These are phyloP conservation scores for Globisporangium iwayamae DNA, from an alignment of 352 stramenopile species.

Conservation along the genomic window DNA sequence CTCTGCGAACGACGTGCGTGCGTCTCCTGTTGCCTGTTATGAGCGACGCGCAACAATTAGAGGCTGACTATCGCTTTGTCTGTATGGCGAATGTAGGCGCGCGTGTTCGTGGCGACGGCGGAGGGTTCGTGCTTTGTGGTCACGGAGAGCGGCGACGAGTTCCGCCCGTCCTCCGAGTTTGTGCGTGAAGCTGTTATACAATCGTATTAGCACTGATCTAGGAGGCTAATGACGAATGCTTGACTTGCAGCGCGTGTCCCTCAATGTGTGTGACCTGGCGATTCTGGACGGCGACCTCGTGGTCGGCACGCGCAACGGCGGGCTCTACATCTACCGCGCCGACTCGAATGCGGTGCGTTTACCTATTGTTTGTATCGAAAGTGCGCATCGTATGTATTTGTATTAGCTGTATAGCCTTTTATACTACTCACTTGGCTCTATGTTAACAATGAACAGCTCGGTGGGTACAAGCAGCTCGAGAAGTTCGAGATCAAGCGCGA, in stretches of 20 bases:
- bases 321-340: conserved; percentile 46
- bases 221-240: background rate
- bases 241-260: conserved; percentile 37
- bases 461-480: conserved; percentile 45
- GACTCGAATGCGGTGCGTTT: conserved; percentile 27
- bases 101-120: conserved; percentile 70
- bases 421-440: too few relatives aligned
- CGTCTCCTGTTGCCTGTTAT: background rate
- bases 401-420: too few relatives aligned
- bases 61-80: too few relatives aligned
- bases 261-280: conserved; percentile 67
- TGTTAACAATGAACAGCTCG: conserved; percentile 23
- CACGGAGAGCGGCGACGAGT: conserved; percentile 44
- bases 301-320: conserved; percentile 60
- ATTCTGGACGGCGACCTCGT: conserved; percentile 53
- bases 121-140: conserved; percentile 66
- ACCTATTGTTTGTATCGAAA: background rate
- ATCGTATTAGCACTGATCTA: background rate
- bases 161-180: conserved; percentile 61
- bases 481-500: conserved; percentile 55
- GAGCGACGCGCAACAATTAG: background rate
- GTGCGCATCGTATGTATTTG: too few relatives aligned
- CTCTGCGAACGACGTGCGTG: conserved; percentile 33
- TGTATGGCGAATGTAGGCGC: conserved; percentile 25
- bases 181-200: conserved; percentile 24